Base-by-base conservation (phyloP, 2,329 filamentous ascomycete genomes). In the Myriosclerotinia duriaeana region DNA sequence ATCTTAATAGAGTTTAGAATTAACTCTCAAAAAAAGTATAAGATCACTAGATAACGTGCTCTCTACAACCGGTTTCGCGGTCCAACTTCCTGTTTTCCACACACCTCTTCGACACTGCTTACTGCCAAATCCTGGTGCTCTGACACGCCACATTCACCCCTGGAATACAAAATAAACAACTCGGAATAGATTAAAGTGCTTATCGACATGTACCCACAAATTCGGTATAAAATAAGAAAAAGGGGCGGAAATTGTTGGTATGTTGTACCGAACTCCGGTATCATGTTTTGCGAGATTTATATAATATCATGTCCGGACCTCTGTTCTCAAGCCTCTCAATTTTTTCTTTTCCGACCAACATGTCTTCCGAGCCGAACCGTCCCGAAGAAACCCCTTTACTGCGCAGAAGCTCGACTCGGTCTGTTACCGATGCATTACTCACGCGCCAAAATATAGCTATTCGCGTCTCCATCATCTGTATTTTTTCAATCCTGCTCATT, bases 401-500 rank as follows among this genome's bases (percentile, higher is more conserved):
- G 17, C 38, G 20, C 6, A 2, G 2, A n/a, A 22, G n/a, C 17
- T 40, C 54, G 11, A 56, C 36, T 9, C 38, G n/a, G 42, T 56
- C 54, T 17, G 5, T n/a, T 26, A 42, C 54, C 8, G 54, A 59
- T 48, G 56, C 30, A 26, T 22, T n/a, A n/a, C 8, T 64, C 1
- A 26, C 17, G 6, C 50, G 52, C 12, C 36, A 64, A 44, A 42
- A 34, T 42, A 11, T 55, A 30, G 52, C 26, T 26, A n/a, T 55
- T 17, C 61, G 61, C 20, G 61, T 64, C 36, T 55, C 61, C 26
- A 14, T 64, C 38, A 52, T 65, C 7, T 34, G 46, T 26, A 65
- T 65, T 11, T 4, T 52, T 34, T 44, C 44, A 12, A 20, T 65
- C 1, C 22, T 83, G 61, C 69, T 83, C 53, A 69, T 81, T 62